Evolutionary conservation across 441 rosid species (phyloP), one percentile per base, ranked within the genome.

Genomic region (Euphorbia schlechtendalii): DNA sequence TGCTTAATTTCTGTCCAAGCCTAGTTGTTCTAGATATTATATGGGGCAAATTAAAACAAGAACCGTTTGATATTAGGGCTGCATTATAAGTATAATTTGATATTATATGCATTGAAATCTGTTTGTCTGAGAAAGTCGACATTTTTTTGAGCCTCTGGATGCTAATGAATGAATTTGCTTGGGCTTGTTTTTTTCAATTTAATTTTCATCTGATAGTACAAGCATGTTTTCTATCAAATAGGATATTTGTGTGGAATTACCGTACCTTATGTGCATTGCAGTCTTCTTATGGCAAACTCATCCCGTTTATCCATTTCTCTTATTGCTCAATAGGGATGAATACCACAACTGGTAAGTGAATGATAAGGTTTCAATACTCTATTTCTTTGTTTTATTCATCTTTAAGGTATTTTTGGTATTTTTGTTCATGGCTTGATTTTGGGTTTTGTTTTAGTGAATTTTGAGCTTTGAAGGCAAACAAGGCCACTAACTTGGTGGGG

Each of bases 301-400:
- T 77, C 89, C 92, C 20, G 79, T 82, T 71, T 85, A 90, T 72
- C 87, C 87, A 11, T 79, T 92, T 72, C 69, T 87, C 65, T 73
- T 92, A 18, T 71, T 90, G 27, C 78, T 80, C 68, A 92, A 92
- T 76, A 80, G 98, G 78, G 96, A 90, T 72, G 97, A 92, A 69
- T 74, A 70, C 71, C 89, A 76, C 61, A 66, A 70, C 75, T 77
- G 96, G 98, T 84, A 64, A 63, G 59, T 21, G 9, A 21, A 27
- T 18, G 10, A 21, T 34, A 38, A 25, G 28, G 20, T 54, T 1
- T 58, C 5, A 43, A 22, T 25, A 2, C 49, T 28, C 20, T 21
- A 28, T 13, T 7, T 32, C 27, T 34, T 21, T 3, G 7, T 30
- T 43, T 53, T 10, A 8, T 41, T 63, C 21, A 15, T 34, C 46